Percentiles rank a stretch among this genome's conserved stretches.
Evolutionary conservation across 768 basidiomycete genomes (phyloP).

Genomic region (Lactarius akahatsu): DNA sequence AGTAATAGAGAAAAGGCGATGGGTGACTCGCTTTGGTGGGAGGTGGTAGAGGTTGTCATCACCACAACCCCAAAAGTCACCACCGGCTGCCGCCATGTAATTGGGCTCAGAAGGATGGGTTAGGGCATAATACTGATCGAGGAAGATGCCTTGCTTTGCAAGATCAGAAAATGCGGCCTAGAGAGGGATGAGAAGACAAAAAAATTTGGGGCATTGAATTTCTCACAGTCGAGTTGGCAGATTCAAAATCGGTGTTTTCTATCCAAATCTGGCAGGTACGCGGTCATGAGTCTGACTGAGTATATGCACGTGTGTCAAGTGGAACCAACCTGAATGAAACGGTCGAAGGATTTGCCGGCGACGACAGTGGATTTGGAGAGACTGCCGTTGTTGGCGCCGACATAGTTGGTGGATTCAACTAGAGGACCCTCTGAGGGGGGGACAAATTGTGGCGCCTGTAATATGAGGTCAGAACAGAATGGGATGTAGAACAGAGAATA

Average conservation of each 20-base stretch:
- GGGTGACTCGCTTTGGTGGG: constrained; percentile 29
- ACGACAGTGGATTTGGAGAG: constrained; percentile 42
- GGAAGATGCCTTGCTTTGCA: constrained; percentile 49
- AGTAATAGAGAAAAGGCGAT: neutral
- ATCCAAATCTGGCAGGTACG: constrained; percentile 48
- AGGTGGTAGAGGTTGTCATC: constrained; percentile 41
- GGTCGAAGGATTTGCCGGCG: constrained; percentile 45
- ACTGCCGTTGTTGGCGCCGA: constrained; percentile 44
- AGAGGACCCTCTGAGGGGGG: constrained; percentile 35
- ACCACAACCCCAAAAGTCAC: constrained; percentile 53
- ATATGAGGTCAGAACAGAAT: neutral
- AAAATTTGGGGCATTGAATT: neutral
- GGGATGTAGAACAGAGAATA: neutral
- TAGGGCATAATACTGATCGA: constrained; percentile 45
- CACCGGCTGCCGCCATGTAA: constrained; percentile 50
- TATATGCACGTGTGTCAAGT: neutral
- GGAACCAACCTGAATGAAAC: constrained; percentile 41
- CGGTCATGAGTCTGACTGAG: neutral
- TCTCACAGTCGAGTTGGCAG: constrained; percentile 30
- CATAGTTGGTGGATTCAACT: constrained; percentile 39
- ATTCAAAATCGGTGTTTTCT: constrained; percentile 57
- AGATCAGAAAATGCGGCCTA: constrained; percentile 38
- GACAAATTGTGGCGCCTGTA: constrained; percentile 34
- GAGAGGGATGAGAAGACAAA: constrained; percentile 28
- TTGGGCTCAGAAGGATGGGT: constrained; percentile 67